Conservation (phyloP, 352 stramenopile species). For the Phytophthora megakarya region DNA sequence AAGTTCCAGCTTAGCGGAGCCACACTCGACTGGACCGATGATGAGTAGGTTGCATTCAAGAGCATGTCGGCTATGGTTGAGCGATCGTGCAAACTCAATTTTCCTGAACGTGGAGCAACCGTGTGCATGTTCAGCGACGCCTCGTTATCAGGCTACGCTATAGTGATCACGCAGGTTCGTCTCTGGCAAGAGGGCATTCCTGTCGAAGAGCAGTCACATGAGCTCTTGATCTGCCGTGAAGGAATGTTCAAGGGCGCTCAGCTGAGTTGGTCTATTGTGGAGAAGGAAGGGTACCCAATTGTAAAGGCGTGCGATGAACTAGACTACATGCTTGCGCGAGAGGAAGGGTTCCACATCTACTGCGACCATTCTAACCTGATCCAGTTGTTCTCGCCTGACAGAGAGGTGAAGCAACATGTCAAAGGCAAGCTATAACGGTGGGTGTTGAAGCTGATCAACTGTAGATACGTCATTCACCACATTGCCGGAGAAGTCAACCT, state of each 20-base stretch:
- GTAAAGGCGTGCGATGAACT: neutral
- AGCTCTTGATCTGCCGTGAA: constrained; percentile 9
- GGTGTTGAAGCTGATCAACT: neutral
- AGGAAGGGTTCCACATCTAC: neutral
- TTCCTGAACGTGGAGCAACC: neutral
- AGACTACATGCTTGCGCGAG: constrained; percentile 3
- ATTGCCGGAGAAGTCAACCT: constrained; percentile 29
- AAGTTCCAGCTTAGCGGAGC: too few relatives aligned
- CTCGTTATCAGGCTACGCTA: neutral
- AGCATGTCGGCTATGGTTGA: too few relatives aligned
- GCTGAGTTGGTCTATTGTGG: constrained; percentile 9
- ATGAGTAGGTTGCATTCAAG: too few relatives aligned
- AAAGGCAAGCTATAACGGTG: constrained; percentile 8
- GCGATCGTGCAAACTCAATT: constrained; percentile 1
- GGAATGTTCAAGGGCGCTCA: constrained; percentile 1
- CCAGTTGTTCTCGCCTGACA: neutral
- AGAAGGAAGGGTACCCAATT: constrained; percentile 5
- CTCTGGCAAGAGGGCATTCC: neutral
- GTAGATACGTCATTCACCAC: constrained; percentile 1
- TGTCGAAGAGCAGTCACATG: constrained; percentile 1
- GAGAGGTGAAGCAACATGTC: constrained; percentile 4
- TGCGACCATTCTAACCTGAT: constrained; percentile 15
- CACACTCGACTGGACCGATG: too few relatives aligned
- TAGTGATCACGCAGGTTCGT: neutral
- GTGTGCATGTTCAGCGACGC: constrained; percentile 12